Conservation (phyloP, 2,329 filamentous ascomycete genomes). For the Cytospora leucostoma region DNA sequence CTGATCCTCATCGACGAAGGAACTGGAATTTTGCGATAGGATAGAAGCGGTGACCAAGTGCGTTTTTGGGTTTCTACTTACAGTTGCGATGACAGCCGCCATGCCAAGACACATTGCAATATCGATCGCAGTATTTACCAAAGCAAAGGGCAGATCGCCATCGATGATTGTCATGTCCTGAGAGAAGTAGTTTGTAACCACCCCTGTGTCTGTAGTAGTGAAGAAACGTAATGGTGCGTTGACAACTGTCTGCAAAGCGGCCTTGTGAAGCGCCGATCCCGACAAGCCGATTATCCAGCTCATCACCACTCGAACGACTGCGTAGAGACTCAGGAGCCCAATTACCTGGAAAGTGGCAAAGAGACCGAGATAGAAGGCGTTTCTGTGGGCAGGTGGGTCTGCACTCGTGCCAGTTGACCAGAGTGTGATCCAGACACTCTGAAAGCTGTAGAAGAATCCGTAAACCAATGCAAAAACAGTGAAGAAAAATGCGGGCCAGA, state of each 20-base stretch:
- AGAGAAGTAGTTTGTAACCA: conserved; percentile 34
- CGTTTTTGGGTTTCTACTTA: not conserved
- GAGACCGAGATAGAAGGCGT: conserved; percentile 13
- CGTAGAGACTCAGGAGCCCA: not conserved
- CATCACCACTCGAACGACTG: conserved; percentile 12
- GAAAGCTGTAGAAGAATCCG: conserved; percentile 36
- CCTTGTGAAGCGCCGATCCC: conserved; percentile 28
- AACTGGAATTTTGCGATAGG: not conserved
- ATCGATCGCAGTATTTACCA: conserved; percentile 33
- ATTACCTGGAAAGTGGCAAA: not conserved
- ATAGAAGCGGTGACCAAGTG: not conserved
- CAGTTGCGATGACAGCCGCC: conserved; percentile 36
- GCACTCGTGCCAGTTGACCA: not conserved
- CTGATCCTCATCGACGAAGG: no score
- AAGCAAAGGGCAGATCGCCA: conserved; percentile 39
- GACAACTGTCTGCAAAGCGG: conserved; percentile 38
- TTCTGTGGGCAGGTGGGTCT: not conserved
- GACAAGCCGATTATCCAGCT: conserved; percentile 2
- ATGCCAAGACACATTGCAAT: conserved; percentile 31
- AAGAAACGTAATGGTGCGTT: conserved; percentile 35
- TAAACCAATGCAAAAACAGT: conserved; percentile 30
- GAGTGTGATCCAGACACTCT: conserved; percentile 38
- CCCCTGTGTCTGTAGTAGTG: conserved; percentile 32
- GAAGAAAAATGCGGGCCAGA: conserved; percentile 29
- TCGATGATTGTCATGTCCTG: conserved; percentile 45